Evolutionary conservation across 75 land plant species (phyloP), one percentile per base, ranked within the genome.

Genomic region (Pseudotsuga menziesii): DNA sequence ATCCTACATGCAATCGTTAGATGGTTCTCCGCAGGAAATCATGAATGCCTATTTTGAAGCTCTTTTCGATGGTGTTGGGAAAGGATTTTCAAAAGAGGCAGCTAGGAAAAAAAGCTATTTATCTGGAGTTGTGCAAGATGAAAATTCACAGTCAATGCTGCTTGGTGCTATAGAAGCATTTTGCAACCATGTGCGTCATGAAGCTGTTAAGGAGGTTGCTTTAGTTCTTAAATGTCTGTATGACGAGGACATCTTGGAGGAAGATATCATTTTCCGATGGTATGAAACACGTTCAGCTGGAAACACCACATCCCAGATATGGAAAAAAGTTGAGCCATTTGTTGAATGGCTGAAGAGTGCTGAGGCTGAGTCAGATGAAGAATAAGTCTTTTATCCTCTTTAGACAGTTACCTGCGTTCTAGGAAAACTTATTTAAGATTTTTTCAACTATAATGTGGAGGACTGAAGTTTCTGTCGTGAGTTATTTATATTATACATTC

Each of bases 301-400:
- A 44, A 76, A 52, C 56, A 76, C 36, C 56, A 9, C 54, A 8
- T 75, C 83, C 1, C 73, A 44, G 29, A 72, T 91, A 8, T 90
- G 94, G 94, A 96, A 92, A 77, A 78, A 77, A 13, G 83, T 85
- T 3, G 83, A 88, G 80, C 93, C 93, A 9, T 94, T 96, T 77
- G 85, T 96, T 23, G 93, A 94, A 25, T 96, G 99, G 99, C 94
- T 96, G 27, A 92, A 89, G 78, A 90, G 66, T 81, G 99, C 99
- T 1, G 99, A 96, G 82, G 88, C 99, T 19, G 99, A 94, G 54
- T 64, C 88, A 0, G 94, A 90, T 55, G 90, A 86, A 7, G 93
- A 91, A 54, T 84, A 85, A 48, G 11, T 8, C 0, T 48, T 48
- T 48, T 48, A 48, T 48, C 54, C 54, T 44, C 48, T 9, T 2